These are phyloP conservation scores for Cadophora sp. DNA, from an alignment of 2,329 filamentous ascomycete genomes.

Conservation along the genomic window DNA sequence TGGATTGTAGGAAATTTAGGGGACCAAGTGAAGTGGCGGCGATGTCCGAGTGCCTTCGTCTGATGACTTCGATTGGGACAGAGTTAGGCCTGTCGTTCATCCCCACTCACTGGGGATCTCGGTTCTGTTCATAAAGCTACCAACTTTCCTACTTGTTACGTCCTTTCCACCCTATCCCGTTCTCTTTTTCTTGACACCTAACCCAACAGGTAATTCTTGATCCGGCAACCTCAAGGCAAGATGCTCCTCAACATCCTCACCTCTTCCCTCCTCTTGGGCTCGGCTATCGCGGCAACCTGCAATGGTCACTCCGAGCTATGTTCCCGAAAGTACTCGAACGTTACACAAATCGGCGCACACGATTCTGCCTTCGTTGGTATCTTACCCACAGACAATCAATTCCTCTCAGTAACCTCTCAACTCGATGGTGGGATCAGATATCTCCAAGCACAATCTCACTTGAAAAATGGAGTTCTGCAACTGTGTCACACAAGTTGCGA, in stretches of 20 bases:
- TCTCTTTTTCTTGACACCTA: neutral
- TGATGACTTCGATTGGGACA: neutral
- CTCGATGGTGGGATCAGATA: constrained; percentile 70
- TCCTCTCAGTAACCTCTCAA: constrained; percentile 63
- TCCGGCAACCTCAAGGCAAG: constrained; percentile 8
- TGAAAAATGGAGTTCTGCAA: constrained; percentile 28
- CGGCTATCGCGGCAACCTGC: constrained; percentile 21
- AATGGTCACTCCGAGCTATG: constrained; percentile 83
- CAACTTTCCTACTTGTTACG: neutral
- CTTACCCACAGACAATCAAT: constrained; percentile 58
- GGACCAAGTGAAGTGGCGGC: neutral
- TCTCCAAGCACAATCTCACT: constrained; percentile 62
- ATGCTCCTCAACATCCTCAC: constrained; percentile 27
- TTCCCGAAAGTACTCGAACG: constrained; percentile 72
- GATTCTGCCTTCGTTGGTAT: constrained; percentile 55
- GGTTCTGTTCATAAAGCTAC: neutral
- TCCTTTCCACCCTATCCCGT: neutral
- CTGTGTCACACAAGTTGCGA: constrained; percentile 66
- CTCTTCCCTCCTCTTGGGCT: constrained; percentile 17
- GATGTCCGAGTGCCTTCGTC: neutral
- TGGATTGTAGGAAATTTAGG: neutral
- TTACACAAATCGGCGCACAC: constrained; percentile 77
- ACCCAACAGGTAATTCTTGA: neutral
- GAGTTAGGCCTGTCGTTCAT: neutral
- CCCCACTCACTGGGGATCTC: neutral